Base-by-base conservation (phyloP, 306 rosid species). In the Boehmeria nivea region DNA sequence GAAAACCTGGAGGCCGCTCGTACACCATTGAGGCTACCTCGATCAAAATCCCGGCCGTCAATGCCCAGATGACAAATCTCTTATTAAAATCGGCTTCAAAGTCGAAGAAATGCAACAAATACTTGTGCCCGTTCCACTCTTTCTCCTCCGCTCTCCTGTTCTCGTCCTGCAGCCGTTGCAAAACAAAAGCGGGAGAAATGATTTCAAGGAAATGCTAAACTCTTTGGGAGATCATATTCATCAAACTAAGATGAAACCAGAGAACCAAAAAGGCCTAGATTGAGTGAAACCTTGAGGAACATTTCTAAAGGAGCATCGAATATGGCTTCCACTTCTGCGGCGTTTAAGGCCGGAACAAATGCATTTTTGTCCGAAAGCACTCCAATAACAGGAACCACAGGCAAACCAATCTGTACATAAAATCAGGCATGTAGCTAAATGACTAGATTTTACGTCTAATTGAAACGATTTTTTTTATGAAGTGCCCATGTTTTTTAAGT, bases 91-190 rank as follows among this genome's bases (percentile, higher is more conserved):
- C 74, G 51, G 49, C 71, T 61, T 84, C 87, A 48, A 71, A 78
- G 39, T 84, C 76, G 39, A 90, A 90, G 65, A 60, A 80, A 51
- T 86, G 98, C 9, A 72, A 24, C 26, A 84, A 81, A 71, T 82
- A 60, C 64, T 70, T 81, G 64, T 80, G 76, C 68, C 86, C 94
- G 83, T 36, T 72, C 86, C 79, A 75, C 36, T 87, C 94, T 46
- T 6, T 82, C 83, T 84, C 88, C 74, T 67, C 85, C 24, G 61
- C 77, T 73, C 88, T 86, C 58, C 98, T 80, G 31, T 82, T 80
- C 60, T 86, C 87, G 62, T 90, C 78, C 95, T 89, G 79, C n/a
- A n/a, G n/a, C n/a, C n/a, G n/a, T 70, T n/a, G n/a, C n/a, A n/a
- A n/a, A n/a, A n/a, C n/a, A 31, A 31, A 31, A 31, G 9, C 2